phyloP scores from a whole-genome alignment of 129 eudicot species.

The Lactuca sativa region DNA sequence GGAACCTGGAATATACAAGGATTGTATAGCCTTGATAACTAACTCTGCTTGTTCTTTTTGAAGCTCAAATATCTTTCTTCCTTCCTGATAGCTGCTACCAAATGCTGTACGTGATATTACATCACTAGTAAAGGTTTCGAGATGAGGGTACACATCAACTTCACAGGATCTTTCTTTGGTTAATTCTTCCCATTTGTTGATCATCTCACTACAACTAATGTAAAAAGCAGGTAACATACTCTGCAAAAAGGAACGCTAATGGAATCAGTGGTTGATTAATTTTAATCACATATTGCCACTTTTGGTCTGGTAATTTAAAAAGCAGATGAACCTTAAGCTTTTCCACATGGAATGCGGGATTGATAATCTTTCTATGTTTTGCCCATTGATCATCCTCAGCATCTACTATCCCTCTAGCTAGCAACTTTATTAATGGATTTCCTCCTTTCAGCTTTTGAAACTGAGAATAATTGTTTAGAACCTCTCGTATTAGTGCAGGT shows the following conservation, averaged over 20 bases:
- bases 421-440: slow-evolving; percentile 23
- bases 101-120: slow-evolving; percentile 21
- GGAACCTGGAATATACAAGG: slow-evolving; percentile 19
- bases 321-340: slow-evolving; percentile 2
- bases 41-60: slow-evolving; percentile 9
- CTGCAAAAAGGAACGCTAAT: neutral
- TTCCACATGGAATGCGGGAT: slow-evolving; percentile 25
- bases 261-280: neutral
- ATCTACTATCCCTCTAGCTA: slow-evolving; percentile 25
- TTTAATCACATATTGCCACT: neutral
- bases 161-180: slow-evolving; percentile 13
- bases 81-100: slow-evolving; percentile 25
- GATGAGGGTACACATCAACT: slow-evolving; percentile 23
- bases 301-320: neutral
- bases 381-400: slow-evolving; percentile 39
- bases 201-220: slow-evolving; percentile 24
- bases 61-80: slow-evolving; percentile 29
- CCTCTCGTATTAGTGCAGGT: slow-evolving; percentile 14
- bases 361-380: slow-evolving; percentile 36
- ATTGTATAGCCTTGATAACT: slow-evolving; percentile 1
- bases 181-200: slow-evolving; percentile 25
- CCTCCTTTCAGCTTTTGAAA: slow-evolving; percentile 28
- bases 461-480: neutral
- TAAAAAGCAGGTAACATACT: slow-evolving; percentile 19
- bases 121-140: slow-evolving; percentile 20